Evolutionary conservation across 1,284 basidiomycete species (phyloP).

Genomic region (Naganishia sp.): DNA sequence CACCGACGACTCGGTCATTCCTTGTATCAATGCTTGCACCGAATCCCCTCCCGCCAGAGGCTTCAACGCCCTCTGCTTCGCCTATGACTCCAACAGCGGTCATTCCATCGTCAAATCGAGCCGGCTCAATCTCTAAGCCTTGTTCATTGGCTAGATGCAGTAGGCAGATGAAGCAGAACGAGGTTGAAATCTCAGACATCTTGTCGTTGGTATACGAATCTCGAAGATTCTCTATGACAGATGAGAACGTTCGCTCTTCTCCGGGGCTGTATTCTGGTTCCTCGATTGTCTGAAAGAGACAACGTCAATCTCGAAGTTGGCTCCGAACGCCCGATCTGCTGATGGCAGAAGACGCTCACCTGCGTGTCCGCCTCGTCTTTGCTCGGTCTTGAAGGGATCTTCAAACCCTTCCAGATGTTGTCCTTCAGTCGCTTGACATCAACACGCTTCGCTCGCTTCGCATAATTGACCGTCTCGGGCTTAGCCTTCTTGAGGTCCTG

Average conservation of each 20-base stretch:
- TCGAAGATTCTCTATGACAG: slow-evolving; percentile 79
- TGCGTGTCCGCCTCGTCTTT: slow-evolving; percentile 27
- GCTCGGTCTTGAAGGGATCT: slow-evolving; percentile 58
- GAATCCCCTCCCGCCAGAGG: slow-evolving; percentile 30
- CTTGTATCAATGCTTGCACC: slow-evolving; percentile 41
- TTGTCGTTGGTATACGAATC: slow-evolving; percentile 84
- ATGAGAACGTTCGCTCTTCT: slow-evolving; percentile 75
- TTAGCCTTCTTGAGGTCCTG: slow-evolving; percentile 75
- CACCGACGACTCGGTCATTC: slow-evolving; percentile 48
- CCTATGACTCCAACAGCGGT: slow-evolving; percentile 50
- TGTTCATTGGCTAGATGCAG: slow-evolving; percentile 94
- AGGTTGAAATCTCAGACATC: slow-evolving; percentile 97
- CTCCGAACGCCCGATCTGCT: too few relatives aligned
- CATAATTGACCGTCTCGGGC: slow-evolving; percentile 90
- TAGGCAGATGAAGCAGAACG: slow-evolving; percentile 98
- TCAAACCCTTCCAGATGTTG: slow-evolving; percentile 91
- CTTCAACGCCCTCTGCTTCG: slow-evolving; percentile 38
- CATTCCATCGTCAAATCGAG: slow-evolving; percentile 52
- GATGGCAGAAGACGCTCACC: slow-evolving; percentile 1
- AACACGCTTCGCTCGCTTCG: slow-evolving; percentile 93
- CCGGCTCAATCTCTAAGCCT: slow-evolving; percentile 74
- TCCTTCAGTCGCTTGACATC: slow-evolving; percentile 97
- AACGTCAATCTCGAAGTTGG: neutral
- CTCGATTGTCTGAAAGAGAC: neutral
- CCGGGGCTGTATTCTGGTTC: slow-evolving; percentile 55